Percentiles rank a stretch among this genome's conserved stretches.
Evolutionary conservation across 2,329 filamentous ascomycete species (phyloP).

Genomic region (Stagonosporopsis vannaccii): DNA sequence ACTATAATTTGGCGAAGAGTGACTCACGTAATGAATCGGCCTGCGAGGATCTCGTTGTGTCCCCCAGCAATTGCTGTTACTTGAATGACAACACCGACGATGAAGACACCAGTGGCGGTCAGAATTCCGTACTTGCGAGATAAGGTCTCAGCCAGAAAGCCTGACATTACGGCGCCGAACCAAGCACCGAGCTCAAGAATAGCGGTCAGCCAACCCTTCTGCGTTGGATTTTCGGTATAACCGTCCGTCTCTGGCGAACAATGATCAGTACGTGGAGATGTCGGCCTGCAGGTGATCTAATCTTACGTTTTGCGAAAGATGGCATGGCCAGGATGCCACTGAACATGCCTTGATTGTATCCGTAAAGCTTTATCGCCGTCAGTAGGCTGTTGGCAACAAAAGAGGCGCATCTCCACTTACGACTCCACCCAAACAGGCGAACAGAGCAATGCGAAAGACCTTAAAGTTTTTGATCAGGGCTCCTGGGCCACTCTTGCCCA

Average conservation of each 20-base stretch:
- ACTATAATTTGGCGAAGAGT: background rate
- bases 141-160: constrained; percentile 73
- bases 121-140: constrained; percentile 75
- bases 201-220: constrained; percentile 60
- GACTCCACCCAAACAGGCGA: constrained; percentile 61
- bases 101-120: constrained; percentile 71
- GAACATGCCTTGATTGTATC: constrained; percentile 81
- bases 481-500: constrained; percentile 51
- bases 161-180: constrained; percentile 74
- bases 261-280: background rate
- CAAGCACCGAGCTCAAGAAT: constrained; percentile 80
- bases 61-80: constrained; percentile 66
- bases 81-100: constrained; percentile 74
- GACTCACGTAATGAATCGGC: constrained; percentile 70
- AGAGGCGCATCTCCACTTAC: background rate
- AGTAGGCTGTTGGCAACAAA: background rate
- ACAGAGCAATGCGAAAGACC: constrained; percentile 63
- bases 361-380: constrained; percentile 56
- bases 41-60: constrained; percentile 69
- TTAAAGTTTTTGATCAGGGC: constrained; percentile 61
- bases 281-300: background rate
- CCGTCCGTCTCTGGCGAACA: constrained; percentile 51
- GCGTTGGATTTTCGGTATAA: constrained; percentile 48
- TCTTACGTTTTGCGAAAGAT: constrained; percentile 52
- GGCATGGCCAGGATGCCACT: constrained; percentile 68